phyloP scores from a whole-genome alignment of 2,329 filamentous ascomycete species.

The Ophiostoma novo-ulmi region DNA sequence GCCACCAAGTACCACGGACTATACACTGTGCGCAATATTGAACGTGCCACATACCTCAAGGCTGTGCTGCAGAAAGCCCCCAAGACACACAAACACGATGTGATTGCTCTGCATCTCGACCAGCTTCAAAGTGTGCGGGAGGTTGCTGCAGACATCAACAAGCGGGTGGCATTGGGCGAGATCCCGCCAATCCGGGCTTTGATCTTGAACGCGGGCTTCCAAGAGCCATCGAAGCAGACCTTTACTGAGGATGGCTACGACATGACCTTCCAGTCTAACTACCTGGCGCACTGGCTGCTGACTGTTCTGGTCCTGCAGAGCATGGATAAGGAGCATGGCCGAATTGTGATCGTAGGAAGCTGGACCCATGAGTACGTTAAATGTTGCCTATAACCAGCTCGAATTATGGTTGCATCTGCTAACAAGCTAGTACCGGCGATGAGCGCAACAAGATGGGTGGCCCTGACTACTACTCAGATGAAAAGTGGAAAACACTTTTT shows the following conservation, averaged over 20 bases:
- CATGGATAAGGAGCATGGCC: slow-evolving; percentile 2
- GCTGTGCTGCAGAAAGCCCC: slow-evolving; percentile 19
- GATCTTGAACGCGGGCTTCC: slow-evolving; percentile 31
- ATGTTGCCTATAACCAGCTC: no score
- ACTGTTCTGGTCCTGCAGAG: slow-evolving; percentile 31
- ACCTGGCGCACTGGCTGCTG: slow-evolving; percentile 35
- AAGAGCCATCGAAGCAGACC: slow-evolving; percentile 29
- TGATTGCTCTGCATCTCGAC: slow-evolving; percentile 26
- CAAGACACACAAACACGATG: slow-evolving; percentile 23
- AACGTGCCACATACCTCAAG: slow-evolving; percentile 20
- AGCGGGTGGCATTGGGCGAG: slow-evolving; percentile 25
- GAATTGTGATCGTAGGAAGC: neutral
- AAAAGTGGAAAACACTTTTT: slow-evolving; percentile 31
- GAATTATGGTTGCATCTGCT: neutral
- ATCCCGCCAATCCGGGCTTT: slow-evolving; percentile 32
- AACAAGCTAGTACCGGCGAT: slow-evolving; percentile 24
- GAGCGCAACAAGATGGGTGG: slow-evolving; percentile 24
- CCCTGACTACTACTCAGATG: slow-evolving; percentile 26
- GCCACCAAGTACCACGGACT: slow-evolving; percentile 22
- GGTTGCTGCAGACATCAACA: slow-evolving; percentile 26
- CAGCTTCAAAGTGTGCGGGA: slow-evolving; percentile 25
- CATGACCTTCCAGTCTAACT: slow-evolving; percentile 34
- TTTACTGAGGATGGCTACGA: slow-evolving; percentile 35
- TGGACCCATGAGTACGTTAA: neutral
- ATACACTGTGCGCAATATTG: slow-evolving; percentile 24